Evolutionary conservation across 73 alveolate genomes (phyloP).

Genomic region (Urostyla sp.): DNA sequence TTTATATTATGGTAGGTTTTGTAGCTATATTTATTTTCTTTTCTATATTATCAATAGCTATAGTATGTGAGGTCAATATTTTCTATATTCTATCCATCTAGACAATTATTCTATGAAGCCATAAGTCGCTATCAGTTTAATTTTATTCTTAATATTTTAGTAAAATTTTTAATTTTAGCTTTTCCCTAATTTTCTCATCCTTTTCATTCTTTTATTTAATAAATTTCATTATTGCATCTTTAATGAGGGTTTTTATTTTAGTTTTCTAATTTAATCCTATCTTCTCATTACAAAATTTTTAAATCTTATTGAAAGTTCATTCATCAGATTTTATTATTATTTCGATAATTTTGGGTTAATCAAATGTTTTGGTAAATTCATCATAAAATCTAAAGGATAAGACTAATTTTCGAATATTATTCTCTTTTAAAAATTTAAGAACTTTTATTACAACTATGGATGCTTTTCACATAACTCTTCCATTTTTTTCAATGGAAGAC

Average conservation of each 20-base stretch:
- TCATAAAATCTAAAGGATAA: constrained; percentile 63
- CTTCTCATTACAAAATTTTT: constrained; percentile 58
- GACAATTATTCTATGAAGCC: constrained; percentile 25
- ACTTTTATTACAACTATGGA: constrained; percentile 29
- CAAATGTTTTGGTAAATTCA: constrained; percentile 40
- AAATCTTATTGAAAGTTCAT: constrained; percentile 22
- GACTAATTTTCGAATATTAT: constrained; percentile 7
- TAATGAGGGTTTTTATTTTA: constrained; percentile 51
- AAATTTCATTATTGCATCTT: constrained; percentile 21
- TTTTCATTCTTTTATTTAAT: constrained; percentile 23
- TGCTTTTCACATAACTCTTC: neutral
- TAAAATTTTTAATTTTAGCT: constrained; percentile 23
- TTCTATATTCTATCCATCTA: constrained; percentile 41
- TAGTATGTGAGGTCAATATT: constrained; percentile 9
- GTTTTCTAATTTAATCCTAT: constrained; percentile 17
- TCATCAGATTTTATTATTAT: constrained; percentile 2
- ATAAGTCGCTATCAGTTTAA: constrained; percentile 21
- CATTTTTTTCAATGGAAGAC: neutral
- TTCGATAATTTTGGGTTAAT: neutral
- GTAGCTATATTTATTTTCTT: neutral
- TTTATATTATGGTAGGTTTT: neutral
- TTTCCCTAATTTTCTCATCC: constrained; percentile 29
- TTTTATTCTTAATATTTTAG: constrained; percentile 26
- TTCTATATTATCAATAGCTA: neutral
- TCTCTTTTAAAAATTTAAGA: constrained; percentile 37